Evolutionary conservation across 768 basidiomycete species (phyloP).

Genomic region (Pleurotus salmoneostramineus): DNA sequence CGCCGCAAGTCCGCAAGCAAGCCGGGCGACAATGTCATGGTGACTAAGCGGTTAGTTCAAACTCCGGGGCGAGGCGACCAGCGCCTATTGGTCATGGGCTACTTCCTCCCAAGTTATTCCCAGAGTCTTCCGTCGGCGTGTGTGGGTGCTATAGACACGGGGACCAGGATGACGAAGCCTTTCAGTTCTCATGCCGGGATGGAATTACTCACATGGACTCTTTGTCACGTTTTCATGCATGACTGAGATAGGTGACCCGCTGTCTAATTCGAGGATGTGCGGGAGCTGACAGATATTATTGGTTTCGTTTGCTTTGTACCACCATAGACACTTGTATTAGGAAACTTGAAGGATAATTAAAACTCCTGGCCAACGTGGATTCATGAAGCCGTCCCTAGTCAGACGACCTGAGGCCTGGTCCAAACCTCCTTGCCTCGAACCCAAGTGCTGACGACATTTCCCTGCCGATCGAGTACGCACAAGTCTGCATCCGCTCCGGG

Average conservation of each 20-base stretch:
- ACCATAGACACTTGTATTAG: no score
- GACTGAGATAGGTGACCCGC: no score
- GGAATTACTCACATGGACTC: no score
- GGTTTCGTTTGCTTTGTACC: no score
- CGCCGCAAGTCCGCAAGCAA: background rate
- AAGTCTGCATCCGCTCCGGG: slow-evolving; percentile 87
- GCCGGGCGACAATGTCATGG: background rate
- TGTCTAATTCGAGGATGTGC: no score
- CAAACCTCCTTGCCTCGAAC: slow-evolving; percentile 74
- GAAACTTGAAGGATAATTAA: no score
- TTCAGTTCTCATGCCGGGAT: no score
- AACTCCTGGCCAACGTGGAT: background rate
- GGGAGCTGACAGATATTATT: no score
- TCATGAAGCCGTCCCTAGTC: slow-evolving; percentile 7
- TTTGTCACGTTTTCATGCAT: no score
- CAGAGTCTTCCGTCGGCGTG: no score
- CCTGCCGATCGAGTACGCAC: slow-evolving; percentile 66
- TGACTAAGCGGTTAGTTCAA: background rate
- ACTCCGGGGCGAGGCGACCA: background rate
- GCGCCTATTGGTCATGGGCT: background rate
- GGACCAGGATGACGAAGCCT: no score
- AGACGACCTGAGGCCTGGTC: slow-evolving; percentile 26
- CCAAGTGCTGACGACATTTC: slow-evolving; percentile 70
- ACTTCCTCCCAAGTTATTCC: slow-evolving; percentile 2
- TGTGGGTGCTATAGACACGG: no score